Conservation (phyloP, 345 rosid genomes). For the Rhodomyrtus tomentosa region DNA sequence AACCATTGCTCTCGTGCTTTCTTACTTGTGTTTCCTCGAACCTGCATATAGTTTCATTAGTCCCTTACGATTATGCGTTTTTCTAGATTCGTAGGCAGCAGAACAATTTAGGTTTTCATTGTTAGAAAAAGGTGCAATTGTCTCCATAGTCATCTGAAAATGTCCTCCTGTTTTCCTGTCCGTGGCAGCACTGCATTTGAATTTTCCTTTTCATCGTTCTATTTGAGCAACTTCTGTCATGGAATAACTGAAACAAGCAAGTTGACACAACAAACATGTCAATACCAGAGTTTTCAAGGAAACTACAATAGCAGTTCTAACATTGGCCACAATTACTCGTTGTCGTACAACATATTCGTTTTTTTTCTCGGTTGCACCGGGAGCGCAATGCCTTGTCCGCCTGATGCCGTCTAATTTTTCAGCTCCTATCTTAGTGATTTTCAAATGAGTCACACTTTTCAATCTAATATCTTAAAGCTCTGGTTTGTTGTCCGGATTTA, state of each 20-base stretch:
- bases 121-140: background rate
- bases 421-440: background rate
- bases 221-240: background rate
- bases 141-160: background rate
- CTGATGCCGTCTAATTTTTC: background rate
- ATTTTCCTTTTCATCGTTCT: background rate
- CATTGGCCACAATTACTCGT: no score
- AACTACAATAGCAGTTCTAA: no score
- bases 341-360: no score
- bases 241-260: background rate
- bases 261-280: no score
- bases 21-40: background rate
- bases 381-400: background rate
- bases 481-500: no score
- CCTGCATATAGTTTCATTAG: background rate
- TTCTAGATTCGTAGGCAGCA: background rate
- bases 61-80: background rate
- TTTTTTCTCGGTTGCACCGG: no score
- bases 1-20: background rate
- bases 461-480: background rate
- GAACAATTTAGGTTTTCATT: background rate
- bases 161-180: background rate
- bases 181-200: background rate
- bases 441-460: background rate
- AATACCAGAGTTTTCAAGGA: no score